These are phyloP conservation scores for Crithidia fasciculata DNA, from an alignment of 208 protist species.

Conservation along the genomic window DNA sequence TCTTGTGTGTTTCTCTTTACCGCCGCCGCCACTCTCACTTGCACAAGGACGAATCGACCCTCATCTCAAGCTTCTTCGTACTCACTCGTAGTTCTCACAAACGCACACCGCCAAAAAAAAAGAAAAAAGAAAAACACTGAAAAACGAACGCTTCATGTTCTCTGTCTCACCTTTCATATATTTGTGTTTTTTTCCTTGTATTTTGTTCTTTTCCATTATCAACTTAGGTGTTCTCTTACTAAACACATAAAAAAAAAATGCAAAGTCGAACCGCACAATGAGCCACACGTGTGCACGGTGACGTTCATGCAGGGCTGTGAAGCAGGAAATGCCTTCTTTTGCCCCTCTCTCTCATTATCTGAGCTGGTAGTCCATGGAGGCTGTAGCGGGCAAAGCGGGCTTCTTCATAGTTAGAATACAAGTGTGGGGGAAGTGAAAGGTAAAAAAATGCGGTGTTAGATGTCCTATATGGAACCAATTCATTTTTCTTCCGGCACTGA, in stretches of 20 bases:
- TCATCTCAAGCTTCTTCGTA: neutral
- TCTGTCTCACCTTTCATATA: neutral
- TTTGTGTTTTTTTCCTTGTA: neutral
- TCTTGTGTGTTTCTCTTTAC: too few relatives aligned
- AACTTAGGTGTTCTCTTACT: conserved; percentile 13
- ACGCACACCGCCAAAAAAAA: neutral
- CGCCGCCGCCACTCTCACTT: too few relatives aligned
- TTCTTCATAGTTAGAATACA: too few relatives aligned
- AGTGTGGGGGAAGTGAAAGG: too few relatives aligned
- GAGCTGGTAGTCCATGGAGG: too few relatives aligned
- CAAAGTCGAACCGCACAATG: neutral
- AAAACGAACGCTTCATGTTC: neutral
- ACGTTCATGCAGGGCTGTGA: neutral
- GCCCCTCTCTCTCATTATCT: too few relatives aligned
- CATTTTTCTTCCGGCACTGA: neutral
- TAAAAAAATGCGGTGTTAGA: too few relatives aligned
- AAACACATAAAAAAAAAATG: neutral
- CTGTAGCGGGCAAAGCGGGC: too few relatives aligned
- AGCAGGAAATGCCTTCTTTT: neutral
- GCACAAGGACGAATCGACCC: too few relatives aligned
- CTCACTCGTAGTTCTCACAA: conserved; percentile 13
- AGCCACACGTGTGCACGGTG: too few relatives aligned
- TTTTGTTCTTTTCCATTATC: neutral
- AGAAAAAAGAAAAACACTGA: too few relatives aligned
- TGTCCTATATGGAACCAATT: neutral